Conservation (phyloP, 306 rosid species). For the Elaeagnus macrophylla region DNA sequence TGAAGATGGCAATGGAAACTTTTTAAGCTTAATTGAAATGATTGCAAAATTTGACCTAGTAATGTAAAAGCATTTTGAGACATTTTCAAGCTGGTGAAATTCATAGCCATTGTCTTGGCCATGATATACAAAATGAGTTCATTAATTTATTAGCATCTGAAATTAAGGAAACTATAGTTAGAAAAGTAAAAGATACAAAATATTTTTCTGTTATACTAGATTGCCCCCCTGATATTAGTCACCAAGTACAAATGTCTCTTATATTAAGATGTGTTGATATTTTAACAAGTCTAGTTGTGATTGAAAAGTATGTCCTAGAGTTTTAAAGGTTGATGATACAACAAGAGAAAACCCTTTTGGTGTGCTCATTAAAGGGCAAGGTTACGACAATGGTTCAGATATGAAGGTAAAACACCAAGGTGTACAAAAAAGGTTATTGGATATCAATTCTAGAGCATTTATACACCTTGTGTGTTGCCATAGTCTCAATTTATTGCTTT, state of each 20-base stretch:
- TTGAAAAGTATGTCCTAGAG: no score
- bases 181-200: background rate
- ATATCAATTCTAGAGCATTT: no score
- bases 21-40: background rate
- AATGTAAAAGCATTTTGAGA: background rate
- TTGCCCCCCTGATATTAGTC: background rate
- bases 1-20: background rate
- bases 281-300: background rate
- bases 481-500: no score
- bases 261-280: slow-evolving; percentile 1
- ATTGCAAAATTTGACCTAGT: background rate
- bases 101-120: background rate
- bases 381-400: background rate
- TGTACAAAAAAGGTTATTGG: no score
- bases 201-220: background rate
- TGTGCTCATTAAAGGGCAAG: background rate
- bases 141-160: background rate
- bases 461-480: no score
- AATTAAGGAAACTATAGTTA: no score
- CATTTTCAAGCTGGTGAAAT: no score
- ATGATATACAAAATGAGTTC: background rate
- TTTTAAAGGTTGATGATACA: no score
- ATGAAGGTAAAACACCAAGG: background rate
- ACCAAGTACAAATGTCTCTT: slow-evolving; percentile 3
- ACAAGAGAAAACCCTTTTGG: background rate